A percentile compares a stretch with the other conserved stretches of the same genome.
Conservation (phyloP, 2,329 filamentous ascomycete species). For the Calycina marina region DNA sequence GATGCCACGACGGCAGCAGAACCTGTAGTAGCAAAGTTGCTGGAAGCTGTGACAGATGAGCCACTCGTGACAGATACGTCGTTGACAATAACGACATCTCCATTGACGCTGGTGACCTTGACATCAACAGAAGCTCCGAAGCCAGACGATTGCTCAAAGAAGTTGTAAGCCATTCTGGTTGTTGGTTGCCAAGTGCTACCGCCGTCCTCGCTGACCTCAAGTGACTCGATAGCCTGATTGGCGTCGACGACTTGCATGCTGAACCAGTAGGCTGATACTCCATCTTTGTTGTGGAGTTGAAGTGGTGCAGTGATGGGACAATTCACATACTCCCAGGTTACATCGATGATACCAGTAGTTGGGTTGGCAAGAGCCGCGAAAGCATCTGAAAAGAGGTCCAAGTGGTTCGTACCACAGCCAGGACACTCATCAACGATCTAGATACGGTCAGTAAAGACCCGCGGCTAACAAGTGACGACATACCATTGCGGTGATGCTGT, state of each 20-base stretch:
- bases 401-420: slow-evolving; percentile 35
- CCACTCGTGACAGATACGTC: slow-evolving; percentile 28
- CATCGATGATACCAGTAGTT: slow-evolving; percentile 31
- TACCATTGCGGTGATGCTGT: slow-evolving; percentile 49
- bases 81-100: slow-evolving; percentile 35
- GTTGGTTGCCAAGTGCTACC: slow-evolving; percentile 44
- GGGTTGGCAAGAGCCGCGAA: slow-evolving; percentile 32
- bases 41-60: slow-evolving; percentile 10
- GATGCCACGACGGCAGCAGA: not conserved
- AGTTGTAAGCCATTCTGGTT: slow-evolving; percentile 40
- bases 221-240: slow-evolving; percentile 37
- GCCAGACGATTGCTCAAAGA: slow-evolving; percentile 43
- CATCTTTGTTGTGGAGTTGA: slow-evolving; percentile 36
- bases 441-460: not conserved
- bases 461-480: too few species aligned
- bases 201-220: slow-evolving; percentile 47
- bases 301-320: slow-evolving; percentile 37
- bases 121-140: slow-evolving; percentile 41
- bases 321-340: slow-evolving; percentile 33
- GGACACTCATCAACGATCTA: slow-evolving; percentile 43
- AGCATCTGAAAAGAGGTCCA: slow-evolving; percentile 38
- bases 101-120: slow-evolving; percentile 37
- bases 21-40: slow-evolving; percentile 14
- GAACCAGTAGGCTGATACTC: slow-evolving; percentile 38
- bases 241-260: slow-evolving; percentile 50